Base-by-base conservation (phyloP, 768 basidiomycete species). In the Arthromyces matolae region DNA sequence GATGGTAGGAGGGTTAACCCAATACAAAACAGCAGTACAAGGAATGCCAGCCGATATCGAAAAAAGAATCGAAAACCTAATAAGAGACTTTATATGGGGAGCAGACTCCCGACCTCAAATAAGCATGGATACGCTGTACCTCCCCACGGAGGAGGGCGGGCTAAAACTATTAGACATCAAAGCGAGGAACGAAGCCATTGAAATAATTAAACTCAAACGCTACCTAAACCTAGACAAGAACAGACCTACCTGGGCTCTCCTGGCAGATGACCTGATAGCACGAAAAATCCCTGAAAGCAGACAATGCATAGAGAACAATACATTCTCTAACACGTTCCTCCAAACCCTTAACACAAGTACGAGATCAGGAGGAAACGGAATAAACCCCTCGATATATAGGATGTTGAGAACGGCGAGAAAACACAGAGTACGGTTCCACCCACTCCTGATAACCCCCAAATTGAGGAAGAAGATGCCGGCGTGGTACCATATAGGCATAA, bases 201-300 rank as follows among this genome's bases (percentile, higher is more conserved):
- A n/a, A n/a, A n/a, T n/a, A n/a, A n/a, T n/a, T n/a, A n/a, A n/a
- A n/a, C n/a, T n/a, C n/a, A n/a, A n/a, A n/a, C n/a, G n/a, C n/a
- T n/a, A n/a, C n/a, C n/a, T n/a, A n/a, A n/a, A 29, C n/a, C 2
- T 41, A 16, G 40, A 27, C 27, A 8, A 16, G 10, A 18, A 10
- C n/a, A n/a, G n/a, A n/a, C n/a, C n/a, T n/a, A n/a, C n/a, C n/a
- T n/a, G n/a, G n/a, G n/a, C n/a, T n/a, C n/a, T n/a, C n/a, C n/a
- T 41, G 18, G 40, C 40, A 7, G 40, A 41, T 16, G 13, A 27
- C 4, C 5, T 41, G 6, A 27, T 41, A 3, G n/a, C 4, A 2
- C 2, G 2, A n/a, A 41, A 41, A 4, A 27, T 43, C 38, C 8
- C 58, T 56, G 45, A 44, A 64, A 27, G 14, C n/a, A 28, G 40